Conservation (phyloP, 768 basidiomycete genomes). For the Psilocybe tampanensis region DNA sequence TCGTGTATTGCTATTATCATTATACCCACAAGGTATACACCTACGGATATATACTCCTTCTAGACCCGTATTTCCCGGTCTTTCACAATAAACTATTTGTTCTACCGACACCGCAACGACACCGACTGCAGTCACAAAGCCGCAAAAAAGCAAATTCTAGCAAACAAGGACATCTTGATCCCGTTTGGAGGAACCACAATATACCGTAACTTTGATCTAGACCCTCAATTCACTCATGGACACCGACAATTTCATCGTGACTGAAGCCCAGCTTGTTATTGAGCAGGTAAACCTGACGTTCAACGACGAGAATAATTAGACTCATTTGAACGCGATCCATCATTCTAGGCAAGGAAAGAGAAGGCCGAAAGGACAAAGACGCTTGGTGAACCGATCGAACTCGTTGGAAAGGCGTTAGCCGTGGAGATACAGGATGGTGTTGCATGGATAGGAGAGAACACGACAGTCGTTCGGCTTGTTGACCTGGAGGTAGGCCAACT, state of each 20-base stretch:
- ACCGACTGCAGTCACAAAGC: background rate
- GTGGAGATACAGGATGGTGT: slow-evolving; percentile 63
- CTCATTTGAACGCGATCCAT: slow-evolving; percentile 1
- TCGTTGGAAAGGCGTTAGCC: slow-evolving; percentile 74
- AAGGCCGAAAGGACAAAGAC: slow-evolving; percentile 74
- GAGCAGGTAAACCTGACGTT: slow-evolving; percentile 48
- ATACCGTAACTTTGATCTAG: background rate
- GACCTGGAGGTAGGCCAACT: slow-evolving; percentile 64
- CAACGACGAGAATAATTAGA: background rate
- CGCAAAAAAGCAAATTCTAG: too few species aligned
- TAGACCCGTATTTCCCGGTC: slow-evolving; percentile 7
- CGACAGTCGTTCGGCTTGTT: slow-evolving; percentile 69
- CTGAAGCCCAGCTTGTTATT: slow-evolving; percentile 69
- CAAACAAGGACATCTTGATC: too few species aligned
- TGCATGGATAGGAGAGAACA: slow-evolving; percentile 91
- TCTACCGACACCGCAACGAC: too few species aligned
- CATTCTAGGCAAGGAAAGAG: slow-evolving; percentile 60
- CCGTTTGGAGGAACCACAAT: too few species aligned
- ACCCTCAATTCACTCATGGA: slow-evolving; percentile 3
- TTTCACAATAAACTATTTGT: slow-evolving; percentile 12
- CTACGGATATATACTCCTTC: slow-evolving; percentile 9
- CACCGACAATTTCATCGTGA: slow-evolving; percentile 62
- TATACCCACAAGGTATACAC: slow-evolving; percentile 2
- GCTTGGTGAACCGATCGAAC: slow-evolving; percentile 77
- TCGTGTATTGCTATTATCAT: slow-evolving; percentile 22